Evolutionary conservation across 1,139 yeast species (phyloP).

Genomic region (Yamadazyma atmosphaerica): DNA sequence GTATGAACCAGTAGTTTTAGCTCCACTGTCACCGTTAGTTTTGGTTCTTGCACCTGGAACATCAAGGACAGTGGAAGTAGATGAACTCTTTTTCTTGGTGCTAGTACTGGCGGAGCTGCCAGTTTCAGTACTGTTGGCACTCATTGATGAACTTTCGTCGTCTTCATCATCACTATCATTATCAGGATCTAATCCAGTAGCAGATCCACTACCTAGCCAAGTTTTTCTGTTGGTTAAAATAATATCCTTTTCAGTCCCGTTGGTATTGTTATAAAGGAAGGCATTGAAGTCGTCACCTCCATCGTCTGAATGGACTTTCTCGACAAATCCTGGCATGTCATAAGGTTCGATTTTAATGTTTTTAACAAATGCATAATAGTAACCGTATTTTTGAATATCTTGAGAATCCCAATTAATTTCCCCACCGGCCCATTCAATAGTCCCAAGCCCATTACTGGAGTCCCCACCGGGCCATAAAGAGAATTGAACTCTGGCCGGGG

Average conservation of each 20-base stretch:
- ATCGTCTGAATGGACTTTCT: conserved; percentile 22
- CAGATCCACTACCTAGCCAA: conserved; percentile 57
- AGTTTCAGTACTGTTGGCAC: conserved; percentile 12
- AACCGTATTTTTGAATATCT: conserved; percentile 74
- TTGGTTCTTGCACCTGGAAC: conserved; percentile 6
- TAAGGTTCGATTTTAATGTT: conserved; percentile 64
- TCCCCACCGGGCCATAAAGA: conserved; percentile 95
- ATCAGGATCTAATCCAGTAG: conserved; percentile 65
- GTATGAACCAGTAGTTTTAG: conserved; percentile 16
- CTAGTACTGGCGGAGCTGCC: conserved; percentile 11
- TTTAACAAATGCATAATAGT: conserved; percentile 67
- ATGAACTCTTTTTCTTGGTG: too few relatives aligned
- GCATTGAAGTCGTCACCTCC: conserved; percentile 38
- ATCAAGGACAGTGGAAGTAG: too few relatives aligned
- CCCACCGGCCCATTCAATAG: conserved; percentile 95
- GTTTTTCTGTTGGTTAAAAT: conserved; percentile 61
- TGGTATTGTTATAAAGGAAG: conserved; percentile 55
- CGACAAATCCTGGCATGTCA: conserved; percentile 58
- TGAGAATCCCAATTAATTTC: conserved; percentile 74
- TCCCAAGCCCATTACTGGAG: conserved; percentile 64
- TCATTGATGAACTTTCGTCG: conserved; percentile 8
- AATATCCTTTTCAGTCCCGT: conserved; percentile 46
- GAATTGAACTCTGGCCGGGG: conserved; percentile 83
- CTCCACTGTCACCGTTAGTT: conserved; percentile 8
- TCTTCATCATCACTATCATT: conserved; percentile 24